phyloP scores from a whole-genome alignment of 2,329 filamentous ascomycete genomes.

The Calycina herbarum region DNA sequence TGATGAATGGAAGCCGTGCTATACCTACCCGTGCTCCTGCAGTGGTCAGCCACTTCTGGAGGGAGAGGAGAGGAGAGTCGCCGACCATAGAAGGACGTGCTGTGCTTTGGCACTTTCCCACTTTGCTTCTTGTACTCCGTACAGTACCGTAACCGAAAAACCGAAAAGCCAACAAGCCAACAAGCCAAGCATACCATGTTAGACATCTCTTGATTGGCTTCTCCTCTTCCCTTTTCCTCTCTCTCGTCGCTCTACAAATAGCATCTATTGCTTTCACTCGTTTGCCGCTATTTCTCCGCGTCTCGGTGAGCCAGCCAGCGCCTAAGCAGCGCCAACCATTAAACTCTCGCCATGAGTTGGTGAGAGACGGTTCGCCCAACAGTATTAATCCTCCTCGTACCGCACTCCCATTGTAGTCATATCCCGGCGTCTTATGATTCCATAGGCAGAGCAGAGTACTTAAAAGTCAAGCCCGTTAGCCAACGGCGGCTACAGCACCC shows the following conservation, averaged over 20 bases:
- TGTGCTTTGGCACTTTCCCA: neutral
- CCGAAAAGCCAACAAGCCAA: neutral
- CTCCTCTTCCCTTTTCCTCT: neutral
- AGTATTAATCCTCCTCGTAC: no score
- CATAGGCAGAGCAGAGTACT: no score
- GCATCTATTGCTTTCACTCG: neutral
- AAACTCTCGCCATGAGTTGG: no score
- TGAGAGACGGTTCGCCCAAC: no score
- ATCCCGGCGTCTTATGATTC: no score
- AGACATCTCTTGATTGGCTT: neutral
- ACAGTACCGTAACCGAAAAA: neutral
- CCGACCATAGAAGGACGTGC: neutral
- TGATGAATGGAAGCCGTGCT: no score
- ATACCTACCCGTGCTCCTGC: no score
- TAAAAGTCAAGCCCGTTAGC: no score
- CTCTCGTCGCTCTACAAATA: no score
- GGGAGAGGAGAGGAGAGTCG: neutral
- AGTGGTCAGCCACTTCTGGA: neutral
- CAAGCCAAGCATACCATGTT: neutral
- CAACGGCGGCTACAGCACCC: no score
- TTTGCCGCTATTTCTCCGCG: slow-evolving; percentile 5
- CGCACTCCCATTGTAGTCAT: no score
- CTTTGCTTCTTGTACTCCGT: neutral
- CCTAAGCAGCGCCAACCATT: no score
- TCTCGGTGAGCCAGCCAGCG: neutral